A percentile compares a stretch with the other conserved stretches of the same genome.
Conservation (phyloP, 345 rosid species). For the Heritiera littoralis region DNA sequence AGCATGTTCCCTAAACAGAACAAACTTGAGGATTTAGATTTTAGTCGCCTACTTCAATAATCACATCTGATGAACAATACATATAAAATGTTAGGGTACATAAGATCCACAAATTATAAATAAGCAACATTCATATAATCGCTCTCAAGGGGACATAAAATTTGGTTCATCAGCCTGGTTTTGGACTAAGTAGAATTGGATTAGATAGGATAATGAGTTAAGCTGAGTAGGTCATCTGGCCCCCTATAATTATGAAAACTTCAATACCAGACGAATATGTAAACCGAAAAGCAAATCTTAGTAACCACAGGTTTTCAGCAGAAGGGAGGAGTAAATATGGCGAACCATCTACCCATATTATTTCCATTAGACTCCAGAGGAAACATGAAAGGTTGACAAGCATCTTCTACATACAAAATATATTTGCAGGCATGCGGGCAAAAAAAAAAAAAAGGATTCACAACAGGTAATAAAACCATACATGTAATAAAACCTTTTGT, state of each 20-base stretch:
- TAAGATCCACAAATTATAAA: not conserved
- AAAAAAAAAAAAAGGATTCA: not conserved
- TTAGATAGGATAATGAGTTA: not conserved
- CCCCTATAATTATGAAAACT: not conserved
- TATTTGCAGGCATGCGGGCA: not conserved
- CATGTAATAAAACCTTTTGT: not conserved
- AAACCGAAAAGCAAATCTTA: not conserved
- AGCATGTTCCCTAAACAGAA: not conserved
- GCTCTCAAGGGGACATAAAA: not conserved
- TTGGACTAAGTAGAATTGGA: not conserved
- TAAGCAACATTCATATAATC: not conserved
- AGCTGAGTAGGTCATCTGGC: not conserved
- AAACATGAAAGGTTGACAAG: not conserved
- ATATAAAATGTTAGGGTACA: not conserved
- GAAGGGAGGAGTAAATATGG: not conserved
- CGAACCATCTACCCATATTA: not conserved
- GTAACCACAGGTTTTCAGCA: not conserved
- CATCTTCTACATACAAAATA: not conserved
- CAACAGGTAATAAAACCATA: not conserved
- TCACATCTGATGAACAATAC: not conserved
- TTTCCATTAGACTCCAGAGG: not conserved
- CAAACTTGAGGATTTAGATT: not conserved
- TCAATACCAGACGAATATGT: not conserved
- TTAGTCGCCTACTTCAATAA: no score
- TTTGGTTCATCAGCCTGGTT: not conserved